Evolutionary conservation across 2,329 filamentous ascomycete genomes (phyloP).

Genomic region (Pseudogymnoascus destructans): DNA sequence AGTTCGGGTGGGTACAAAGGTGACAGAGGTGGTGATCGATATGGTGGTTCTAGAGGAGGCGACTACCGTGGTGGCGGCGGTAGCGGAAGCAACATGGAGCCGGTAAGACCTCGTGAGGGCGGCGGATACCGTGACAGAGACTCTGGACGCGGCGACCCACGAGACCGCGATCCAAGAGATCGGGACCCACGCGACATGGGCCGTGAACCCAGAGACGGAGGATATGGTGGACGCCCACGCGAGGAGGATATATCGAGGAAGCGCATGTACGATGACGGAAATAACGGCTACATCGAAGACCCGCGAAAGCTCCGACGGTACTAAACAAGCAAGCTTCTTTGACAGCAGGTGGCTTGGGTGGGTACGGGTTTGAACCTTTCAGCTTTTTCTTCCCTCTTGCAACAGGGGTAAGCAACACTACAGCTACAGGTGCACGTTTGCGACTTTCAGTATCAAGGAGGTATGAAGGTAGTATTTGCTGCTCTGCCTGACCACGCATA

Average conservation of each 20-base stretch:
- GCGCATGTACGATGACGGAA: slow-evolving; percentile 63
- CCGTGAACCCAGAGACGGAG: slow-evolving; percentile 42
- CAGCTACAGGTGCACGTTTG: slow-evolving; percentile 15
- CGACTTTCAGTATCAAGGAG: slow-evolving; percentile 14
- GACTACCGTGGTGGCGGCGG: slow-evolving; percentile 19
- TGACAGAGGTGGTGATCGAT: slow-evolving; percentile 36
- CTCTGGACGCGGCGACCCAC: slow-evolving; percentile 38
- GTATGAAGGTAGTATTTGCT: slow-evolving; percentile 24
- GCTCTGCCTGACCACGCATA: slow-evolving; percentile 15
- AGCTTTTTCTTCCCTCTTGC: slow-evolving; percentile 27
- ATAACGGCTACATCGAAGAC: slow-evolving; percentile 72
- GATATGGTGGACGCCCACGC: slow-evolving; percentile 38
- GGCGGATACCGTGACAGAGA: slow-evolving; percentile 31
- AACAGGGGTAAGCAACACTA: slow-evolving; percentile 28
- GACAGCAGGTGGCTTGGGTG: slow-evolving; percentile 31
- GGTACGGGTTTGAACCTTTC: slow-evolving; percentile 32
- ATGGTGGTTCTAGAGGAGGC: slow-evolving; percentile 28
- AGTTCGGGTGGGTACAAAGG: slow-evolving; percentile 32
- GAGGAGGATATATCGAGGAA: slow-evolving; percentile 29
- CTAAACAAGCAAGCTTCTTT: slow-evolving; percentile 32
- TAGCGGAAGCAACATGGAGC: slow-evolving; percentile 68
- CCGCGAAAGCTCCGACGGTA: slow-evolving; percentile 51
- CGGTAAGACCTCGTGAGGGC: slow-evolving; percentile 53
- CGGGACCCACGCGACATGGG: slow-evolving; percentile 35
- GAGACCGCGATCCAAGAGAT: slow-evolving; percentile 35